Percentiles rank a stretch among this genome's conserved stretches.
phyloP scores from a whole-genome alignment of 495 filamentous ascomycete genomes.

The Trichocladium uniseriatum region DNA sequence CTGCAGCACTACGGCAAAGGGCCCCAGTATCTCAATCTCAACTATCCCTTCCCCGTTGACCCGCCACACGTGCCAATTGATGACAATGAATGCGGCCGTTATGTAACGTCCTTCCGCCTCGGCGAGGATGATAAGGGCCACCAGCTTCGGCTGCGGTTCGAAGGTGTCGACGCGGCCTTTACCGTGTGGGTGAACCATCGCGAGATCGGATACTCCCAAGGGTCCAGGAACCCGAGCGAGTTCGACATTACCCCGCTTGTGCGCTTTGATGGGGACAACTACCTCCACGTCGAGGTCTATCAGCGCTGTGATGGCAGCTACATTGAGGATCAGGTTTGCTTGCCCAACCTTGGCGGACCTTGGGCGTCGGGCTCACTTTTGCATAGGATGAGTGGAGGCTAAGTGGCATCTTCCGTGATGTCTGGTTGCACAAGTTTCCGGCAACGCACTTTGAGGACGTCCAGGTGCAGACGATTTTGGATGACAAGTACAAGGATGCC shows the following conservation, averaged over 20 bases:
- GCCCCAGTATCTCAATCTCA: conserved; percentile 58
- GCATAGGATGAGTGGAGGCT: conserved; percentile 47
- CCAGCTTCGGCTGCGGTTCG: conserved; percentile 51
- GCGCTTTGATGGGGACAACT: conserved; percentile 37
- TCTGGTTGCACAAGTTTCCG: conserved; percentile 55
- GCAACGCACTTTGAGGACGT: conserved; percentile 49
- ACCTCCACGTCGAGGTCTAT: conserved; percentile 54
- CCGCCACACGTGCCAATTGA: conserved; percentile 53
- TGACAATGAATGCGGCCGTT: conserved; percentile 57
- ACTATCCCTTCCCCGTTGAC: conserved; percentile 53
- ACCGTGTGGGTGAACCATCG: conserved; percentile 57
- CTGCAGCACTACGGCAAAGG: conserved; percentile 53
- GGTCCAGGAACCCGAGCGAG: conserved; percentile 56
- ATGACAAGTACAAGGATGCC: conserved; percentile 47
- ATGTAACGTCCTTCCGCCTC: conserved; percentile 44
- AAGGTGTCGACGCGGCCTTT: conserved; percentile 63
- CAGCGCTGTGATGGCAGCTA: conserved; percentile 59
- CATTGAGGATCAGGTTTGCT: conserved; percentile 52
- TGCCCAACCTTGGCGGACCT: neutral
- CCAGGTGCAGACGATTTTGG: conserved; percentile 45
- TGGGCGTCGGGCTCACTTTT: neutral
- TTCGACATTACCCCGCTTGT: conserved; percentile 53
- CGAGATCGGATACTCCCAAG: conserved; percentile 59
- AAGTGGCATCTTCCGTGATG: conserved; percentile 61
- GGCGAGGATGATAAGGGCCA: conserved; percentile 28